Evolutionary conservation across 73 alveolate genomes (phyloP).

Genomic region (Paramecium sonneborni): DNA sequence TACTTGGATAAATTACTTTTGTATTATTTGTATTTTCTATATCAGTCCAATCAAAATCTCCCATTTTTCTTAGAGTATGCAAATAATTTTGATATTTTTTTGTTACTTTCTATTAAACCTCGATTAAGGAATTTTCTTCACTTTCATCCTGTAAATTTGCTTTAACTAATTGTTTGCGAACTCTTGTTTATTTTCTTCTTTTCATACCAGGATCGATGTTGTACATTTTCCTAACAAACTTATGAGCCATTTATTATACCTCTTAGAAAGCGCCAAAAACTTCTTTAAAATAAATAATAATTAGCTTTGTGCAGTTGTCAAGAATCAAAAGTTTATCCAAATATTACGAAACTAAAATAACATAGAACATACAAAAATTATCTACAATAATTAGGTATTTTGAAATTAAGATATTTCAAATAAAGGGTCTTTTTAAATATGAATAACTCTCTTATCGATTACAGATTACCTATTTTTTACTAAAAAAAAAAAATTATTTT

Average conservation of each 20-base stretch:
- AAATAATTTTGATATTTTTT: conserved; percentile 38
- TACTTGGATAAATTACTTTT: conserved; percentile 44
- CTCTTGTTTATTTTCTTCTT: conserved; percentile 34
- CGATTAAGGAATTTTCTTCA: conserved; percentile 8
- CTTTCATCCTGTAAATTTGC: not conserved
- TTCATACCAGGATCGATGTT: conserved; percentile 30
- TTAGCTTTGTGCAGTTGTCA: not conserved
- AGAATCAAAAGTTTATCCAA: not conserved
- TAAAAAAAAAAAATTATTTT: not conserved
- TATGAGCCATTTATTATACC: not conserved
- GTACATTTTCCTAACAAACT: not conserved
- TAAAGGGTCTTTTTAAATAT: not conserved
- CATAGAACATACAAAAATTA: not conserved
- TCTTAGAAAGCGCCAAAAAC: conserved; percentile 47
- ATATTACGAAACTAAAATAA: not conserved
- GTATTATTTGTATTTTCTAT: not conserved
- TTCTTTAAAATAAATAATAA: conserved; percentile 41
- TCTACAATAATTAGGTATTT: conserved; percentile 6
- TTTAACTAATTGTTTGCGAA: not conserved
- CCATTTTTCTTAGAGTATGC: not conserved
- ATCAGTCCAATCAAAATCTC: conserved; percentile 58
- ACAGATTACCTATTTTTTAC: not conserved
- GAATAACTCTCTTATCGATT: not conserved
- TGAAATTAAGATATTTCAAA: not conserved
- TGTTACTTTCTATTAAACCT: conserved; percentile 3